Evolutionary conservation across 1,139 yeast genomes (phyloP), one percentile per base, ranked within the genome.

Genomic region (Kodamaea arcana): DNA sequence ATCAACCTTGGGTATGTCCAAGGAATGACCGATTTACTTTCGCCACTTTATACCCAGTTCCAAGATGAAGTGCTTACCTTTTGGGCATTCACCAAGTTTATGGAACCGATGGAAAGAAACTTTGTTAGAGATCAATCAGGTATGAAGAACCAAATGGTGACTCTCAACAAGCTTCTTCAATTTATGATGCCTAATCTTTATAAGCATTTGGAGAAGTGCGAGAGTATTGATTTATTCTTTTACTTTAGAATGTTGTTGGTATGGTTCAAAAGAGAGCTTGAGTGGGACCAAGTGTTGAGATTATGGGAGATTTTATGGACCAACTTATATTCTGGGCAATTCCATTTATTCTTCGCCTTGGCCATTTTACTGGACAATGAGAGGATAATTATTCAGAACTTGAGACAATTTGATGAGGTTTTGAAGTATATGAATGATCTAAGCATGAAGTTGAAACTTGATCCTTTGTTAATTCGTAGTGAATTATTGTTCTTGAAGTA

Each of bases 51-150:
- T 54, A 84, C 80, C 29, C 73, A 79, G 6, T 62, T 86, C 29
- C 79, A 80, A 50, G 95, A 90, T 55, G 97, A 90, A 48, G 68
- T 81, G 0, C 52, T 87, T 22, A 70, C 95, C 3, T 92, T 92
- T 56, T 88, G 96, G 94, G 83, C 92, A 13, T 92, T 92, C 62
- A 70, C 78, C 14, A 77, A 80, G 31, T 86, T 87, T 48, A 92
- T 94, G 98, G 88, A 85, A 33, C 69, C 94, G 38, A 88, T 92
- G 97, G 97, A 92, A 56, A 71, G 97, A 37, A 94, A 92, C 58
- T 92, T 90, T 56, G 66, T 90, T 22, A 74, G 95, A 36, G 96
- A 88, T 54, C 95, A 90, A 57, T 75, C 86, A 28, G 98, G 98
- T 0, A 92, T 92, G 84, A 82, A 87, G 48, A 76, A 76, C 35